Base-by-base conservation (phyloP, 2,329 filamentous ascomycete species). In the Monosporascus sp. region DNA sequence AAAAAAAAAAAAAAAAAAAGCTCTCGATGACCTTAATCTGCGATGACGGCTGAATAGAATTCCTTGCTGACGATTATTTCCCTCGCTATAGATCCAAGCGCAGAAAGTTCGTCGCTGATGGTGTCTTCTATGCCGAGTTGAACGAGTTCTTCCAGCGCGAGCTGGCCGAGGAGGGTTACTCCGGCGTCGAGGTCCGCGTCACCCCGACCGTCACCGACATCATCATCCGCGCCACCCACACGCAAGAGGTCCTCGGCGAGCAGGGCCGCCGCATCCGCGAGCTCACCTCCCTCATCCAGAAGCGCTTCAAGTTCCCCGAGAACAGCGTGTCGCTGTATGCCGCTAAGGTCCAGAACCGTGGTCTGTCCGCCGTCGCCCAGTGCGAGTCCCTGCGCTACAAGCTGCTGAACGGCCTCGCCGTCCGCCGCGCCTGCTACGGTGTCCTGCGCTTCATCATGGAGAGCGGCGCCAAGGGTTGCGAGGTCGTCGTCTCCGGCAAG, bases 131-230 rank as follows among this genome's bases (percentile, higher is more conserved):
- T 81, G 94, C 94, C 84, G 94, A 99, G 83, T 84, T 99, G 79
- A 99, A 99, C 88, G 94, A 99, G 84, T 99, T 99, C 89, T 99
- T 99, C 91, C 94, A 97, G 87, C 93, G 94, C 79, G 94, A 99
- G 83, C 85, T 99, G 76, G 94, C 94, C 75, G 94, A 99, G 87
- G 95, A 99, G 84, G 94, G 94, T 71, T 99, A 99, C 87, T 99
- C 94, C 55, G 94, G 94, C 77, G 94, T 99, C 77, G 95, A 99
- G 84, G 94, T 99, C 82, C 91, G 95, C 84, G 94, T 99, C 70
- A 99, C 94, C 70, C 94, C 94, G 68, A 99, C 94, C 77, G 94
- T 99, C 75, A 99, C 94, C 84, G 94, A 97, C 81, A 97, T 97
- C 86, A 97, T 99, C 86, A 96, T 99, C 85, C 94, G 94, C 78